Conservation (phyloP, 1,284 basidiomycete species). For the Malassezia brasiliensis region DNA sequence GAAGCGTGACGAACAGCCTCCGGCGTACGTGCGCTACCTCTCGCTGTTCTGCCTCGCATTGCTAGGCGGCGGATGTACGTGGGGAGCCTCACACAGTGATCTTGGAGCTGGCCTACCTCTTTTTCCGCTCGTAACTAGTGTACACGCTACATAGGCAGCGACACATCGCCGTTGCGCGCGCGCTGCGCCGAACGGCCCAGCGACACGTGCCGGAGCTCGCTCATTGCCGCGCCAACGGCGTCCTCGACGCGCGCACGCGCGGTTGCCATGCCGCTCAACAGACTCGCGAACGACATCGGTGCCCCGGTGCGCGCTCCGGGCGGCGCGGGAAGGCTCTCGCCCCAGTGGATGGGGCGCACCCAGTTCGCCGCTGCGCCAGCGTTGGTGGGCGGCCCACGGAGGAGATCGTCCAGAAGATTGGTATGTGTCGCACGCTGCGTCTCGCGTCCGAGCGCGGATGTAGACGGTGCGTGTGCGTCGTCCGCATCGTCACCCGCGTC, state of each 20-base stretch:
- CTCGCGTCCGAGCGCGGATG: not conserved
- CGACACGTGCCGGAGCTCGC: constrained; percentile 14
- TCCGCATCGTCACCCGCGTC: not conserved
- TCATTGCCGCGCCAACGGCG: constrained; percentile 14
- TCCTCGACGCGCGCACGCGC: constrained; percentile 17
- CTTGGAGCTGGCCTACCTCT: constrained; percentile 9
- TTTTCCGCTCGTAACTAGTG: constrained; percentile 2
- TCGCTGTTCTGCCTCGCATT: constrained; percentile 11
- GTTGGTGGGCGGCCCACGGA: constrained; percentile 35
- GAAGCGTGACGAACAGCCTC: constrained; percentile 1
- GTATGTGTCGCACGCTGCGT: not conserved
- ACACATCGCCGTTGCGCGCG: not conserved
- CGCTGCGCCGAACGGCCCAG: not conserved
- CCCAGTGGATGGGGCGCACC: constrained; percentile 39
- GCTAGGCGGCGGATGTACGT: constrained; percentile 15
- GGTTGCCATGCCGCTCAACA: constrained; percentile 10
- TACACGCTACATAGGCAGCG: constrained; percentile 7
- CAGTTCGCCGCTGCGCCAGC: constrained; percentile 40
- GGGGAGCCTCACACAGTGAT: constrained; percentile 10
- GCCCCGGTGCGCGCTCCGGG: not conserved
- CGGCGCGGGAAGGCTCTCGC: constrained; percentile 27
- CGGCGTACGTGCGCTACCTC: constrained; percentile 3
- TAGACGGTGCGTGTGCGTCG: not conserved
- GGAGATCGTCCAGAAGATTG: constrained; percentile 26
- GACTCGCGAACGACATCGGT: not conserved